Conservation (phyloP, 352 stramenopile species). For the Phytophthora uliginosa region DNA sequence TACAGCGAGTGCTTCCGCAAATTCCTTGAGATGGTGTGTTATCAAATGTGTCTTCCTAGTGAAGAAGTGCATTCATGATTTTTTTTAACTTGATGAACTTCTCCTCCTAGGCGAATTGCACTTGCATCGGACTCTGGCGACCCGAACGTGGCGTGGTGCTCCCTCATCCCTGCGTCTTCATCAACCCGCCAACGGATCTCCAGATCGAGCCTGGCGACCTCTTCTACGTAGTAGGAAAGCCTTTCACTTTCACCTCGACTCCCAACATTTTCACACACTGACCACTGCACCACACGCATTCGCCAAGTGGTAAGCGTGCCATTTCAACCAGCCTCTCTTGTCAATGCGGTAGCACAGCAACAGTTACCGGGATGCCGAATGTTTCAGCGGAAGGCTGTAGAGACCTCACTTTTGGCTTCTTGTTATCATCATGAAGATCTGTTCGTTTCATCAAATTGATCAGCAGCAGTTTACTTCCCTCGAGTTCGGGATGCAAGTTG, state of each 20-base stretch:
- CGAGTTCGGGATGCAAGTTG: too few relatives aligned
- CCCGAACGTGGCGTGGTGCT: slow-evolving; percentile 60
- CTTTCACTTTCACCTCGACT: slow-evolving; percentile 54
- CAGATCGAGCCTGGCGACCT: slow-evolving; percentile 67
- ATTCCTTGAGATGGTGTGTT: slow-evolving; percentile 68
- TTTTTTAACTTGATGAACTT: background rate
- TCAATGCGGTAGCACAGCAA: too few relatives aligned
- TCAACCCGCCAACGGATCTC: slow-evolving; percentile 64
- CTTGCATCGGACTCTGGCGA: slow-evolving; percentile 74
- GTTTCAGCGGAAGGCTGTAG: too few relatives aligned
- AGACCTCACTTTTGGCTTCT: too few relatives aligned
- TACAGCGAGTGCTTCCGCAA: slow-evolving; percentile 79
- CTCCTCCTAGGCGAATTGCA: slow-evolving; percentile 53
- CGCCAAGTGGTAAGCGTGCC: background rate
- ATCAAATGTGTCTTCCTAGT: background rate
- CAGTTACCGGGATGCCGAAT: too few relatives aligned
- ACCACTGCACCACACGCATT: background rate
- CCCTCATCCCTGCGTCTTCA: slow-evolving; percentile 77
- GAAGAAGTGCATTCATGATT: background rate
- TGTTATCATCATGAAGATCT: too few relatives aligned
- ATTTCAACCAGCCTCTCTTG: too few relatives aligned
- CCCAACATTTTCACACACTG: slow-evolving; percentile 45
- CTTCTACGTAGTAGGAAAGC: slow-evolving; percentile 77
- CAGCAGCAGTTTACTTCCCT: too few relatives aligned
- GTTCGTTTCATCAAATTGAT: too few relatives aligned